Percentiles rank a stretch among this genome's conserved stretches.
Evolutionary conservation across 2,329 filamentous ascomycete genomes (phyloP).

Genomic region (Ophiostoma novo-ulmi): DNA sequence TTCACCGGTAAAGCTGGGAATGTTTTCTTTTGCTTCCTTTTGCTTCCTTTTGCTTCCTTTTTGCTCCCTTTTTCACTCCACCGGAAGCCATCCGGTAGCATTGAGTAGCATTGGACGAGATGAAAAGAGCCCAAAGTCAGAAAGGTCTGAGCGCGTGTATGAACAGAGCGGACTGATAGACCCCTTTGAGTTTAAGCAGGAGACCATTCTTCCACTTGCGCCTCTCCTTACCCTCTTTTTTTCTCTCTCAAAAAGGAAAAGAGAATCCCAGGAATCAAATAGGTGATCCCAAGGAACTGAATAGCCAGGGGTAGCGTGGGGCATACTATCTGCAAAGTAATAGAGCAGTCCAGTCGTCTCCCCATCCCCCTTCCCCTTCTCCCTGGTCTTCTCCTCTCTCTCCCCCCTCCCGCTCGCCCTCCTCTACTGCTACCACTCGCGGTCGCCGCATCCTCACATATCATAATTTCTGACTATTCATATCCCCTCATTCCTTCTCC

Average conservation of each 20-base stretch:
- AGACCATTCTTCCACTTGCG: background rate
- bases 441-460: background rate
- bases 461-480: background rate
- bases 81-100: conserved; percentile 7
- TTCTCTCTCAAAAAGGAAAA: background rate
- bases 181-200: background rate
- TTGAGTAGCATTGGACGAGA: background rate
- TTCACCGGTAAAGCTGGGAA: background rate
- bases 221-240: background rate
- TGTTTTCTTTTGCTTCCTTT: background rate
- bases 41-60: background rate
- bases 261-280: conserved; percentile 10
- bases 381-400: background rate
- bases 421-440: background rate
- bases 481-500: background rate
- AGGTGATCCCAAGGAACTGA: background rate
- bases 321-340: background rate
- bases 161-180: background rate
- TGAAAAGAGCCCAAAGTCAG: background rate
- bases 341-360: background rate
- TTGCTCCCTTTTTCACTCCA: background rate
- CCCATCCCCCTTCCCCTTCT: background rate
- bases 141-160: background rate
- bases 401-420: background rate
- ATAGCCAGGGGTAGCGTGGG: conserved; percentile 14